Conservation (phyloP, 1,284 basidiomycete species). For the Puccinia coronata region DNA sequence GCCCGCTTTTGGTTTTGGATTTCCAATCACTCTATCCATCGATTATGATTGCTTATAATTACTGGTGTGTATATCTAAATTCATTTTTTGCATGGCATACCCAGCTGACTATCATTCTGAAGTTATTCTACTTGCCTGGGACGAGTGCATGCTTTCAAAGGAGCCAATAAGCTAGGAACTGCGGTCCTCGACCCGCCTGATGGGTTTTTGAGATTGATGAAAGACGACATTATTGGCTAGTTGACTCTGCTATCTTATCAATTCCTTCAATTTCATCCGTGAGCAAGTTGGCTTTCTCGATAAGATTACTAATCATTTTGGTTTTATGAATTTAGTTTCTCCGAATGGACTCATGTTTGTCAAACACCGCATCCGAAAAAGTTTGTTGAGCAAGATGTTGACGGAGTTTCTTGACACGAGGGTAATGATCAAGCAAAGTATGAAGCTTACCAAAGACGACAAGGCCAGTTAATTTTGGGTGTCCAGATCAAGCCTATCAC, state of each 20-base stretch:
- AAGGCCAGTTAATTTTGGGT: constrained; percentile 63
- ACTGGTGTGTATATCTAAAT: constrained; percentile 71
- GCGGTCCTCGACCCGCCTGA: constrained; percentile 72
- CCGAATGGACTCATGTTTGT: constrained; percentile 95
- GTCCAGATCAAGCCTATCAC: not conserved
- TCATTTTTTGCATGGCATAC: not conserved
- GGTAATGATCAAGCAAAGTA: constrained; percentile 94
- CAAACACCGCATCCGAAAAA: constrained; percentile 78
- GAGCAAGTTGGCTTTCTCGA: not conserved
- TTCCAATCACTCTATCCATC: constrained; percentile 96
- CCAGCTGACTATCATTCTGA: constrained; percentile 2
- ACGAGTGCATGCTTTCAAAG: constrained; percentile 77
- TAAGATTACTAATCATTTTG: not conserved
- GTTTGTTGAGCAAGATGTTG: constrained; percentile 86
- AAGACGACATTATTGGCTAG: constrained; percentile 74
- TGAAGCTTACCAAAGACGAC: constrained; percentile 77
- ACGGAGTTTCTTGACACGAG: constrained; percentile 90
- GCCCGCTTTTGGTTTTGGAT: constrained; percentile 87
- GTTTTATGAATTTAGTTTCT: constrained; percentile 66
- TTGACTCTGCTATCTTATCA: constrained; percentile 37
- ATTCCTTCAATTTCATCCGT: not conserved
- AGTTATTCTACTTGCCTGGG: constrained; percentile 80
- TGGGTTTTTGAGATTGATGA: constrained; percentile 69
- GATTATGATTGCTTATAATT: constrained; percentile 98
- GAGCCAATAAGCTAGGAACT: constrained; percentile 79